Evolutionary conservation across 371 early-diverging fungal species (phyloP), one percentile per base, ranked within the genome.

Genomic region (Rhizopus arrhizus): DNA sequence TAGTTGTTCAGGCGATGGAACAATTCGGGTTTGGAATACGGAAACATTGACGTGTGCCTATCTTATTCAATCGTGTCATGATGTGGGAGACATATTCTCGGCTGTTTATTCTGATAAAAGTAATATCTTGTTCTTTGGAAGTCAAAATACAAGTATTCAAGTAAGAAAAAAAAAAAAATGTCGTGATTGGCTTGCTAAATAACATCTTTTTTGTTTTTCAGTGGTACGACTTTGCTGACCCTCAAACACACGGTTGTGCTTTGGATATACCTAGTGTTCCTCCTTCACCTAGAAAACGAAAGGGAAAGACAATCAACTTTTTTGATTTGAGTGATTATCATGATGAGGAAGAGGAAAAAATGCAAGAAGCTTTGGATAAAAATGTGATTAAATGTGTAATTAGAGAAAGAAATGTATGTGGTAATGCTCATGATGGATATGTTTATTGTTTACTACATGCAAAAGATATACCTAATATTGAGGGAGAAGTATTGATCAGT

Each of bases 91-190:
- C 49, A 68, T 92, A 4, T 84, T 90, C 53, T 86, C 90, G 1
- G 60, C 91, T 5, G 87, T 83, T 16, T 88, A 85, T 57, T 81
- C 80, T 4, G 74, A 72, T 5, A 46, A 66, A 16, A 70, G 74
- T n/a, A 77, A 82, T 7, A 75, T 74, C 9, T 60, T 92, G 46
- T 87, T 82, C 43, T 81, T 92, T 56, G 92, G 92, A 3, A 89
- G 90, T 62, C 90, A 91, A 67, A 89, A 92, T 64, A 89, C 92
- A 4, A 89, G 89, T 64, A 86, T 92, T 59, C 91, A 90, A 78
- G 86, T 82, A 78, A n/a, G 16, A 45, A 28, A 16, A 7, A 5
- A 8, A n/a, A 2, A 35, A 6, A 16, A 22, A 31, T 28, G 43
- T 43, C n/a, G n/a, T n/a, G n/a, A 43, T 43, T 11, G 22, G 1